Evolutionary conservation across 140 eudicot genomes (phyloP), one percentile per base, ranked within the genome.

Genomic region (Cichorium intybus): DNA sequence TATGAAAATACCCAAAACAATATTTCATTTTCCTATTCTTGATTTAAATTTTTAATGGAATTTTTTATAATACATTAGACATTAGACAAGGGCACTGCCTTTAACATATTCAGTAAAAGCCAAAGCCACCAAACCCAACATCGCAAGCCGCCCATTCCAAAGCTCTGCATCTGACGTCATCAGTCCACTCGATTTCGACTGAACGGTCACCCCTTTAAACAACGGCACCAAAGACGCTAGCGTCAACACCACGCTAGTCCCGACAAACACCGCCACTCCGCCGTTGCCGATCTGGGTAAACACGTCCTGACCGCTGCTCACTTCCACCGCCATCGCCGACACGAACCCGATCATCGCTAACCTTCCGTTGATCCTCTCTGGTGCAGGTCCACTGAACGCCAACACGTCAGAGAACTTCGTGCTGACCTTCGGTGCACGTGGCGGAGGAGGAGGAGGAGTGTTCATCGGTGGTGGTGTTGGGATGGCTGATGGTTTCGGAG

Each of bases 361-460:
- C 63, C 92, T 66, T 7, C 92, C 92, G 70, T 81, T 85, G 68
- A 85, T 85, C 50, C 87, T 72, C 60, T 85, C 92, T 12, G 87
- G 92, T 16, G 72, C 87, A 0, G 92, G 87, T n/a, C 92, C 92
- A 17, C 83, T 69, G 75, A 85, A 85, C 29, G 87, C 82, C 6
- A 85, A 26, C n/a, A 85, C 75, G 56, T 85, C 87, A 0, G 21
- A 26, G 22, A 85, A 81, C 4, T 68, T 69, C 6, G 87, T 85
- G 62, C 82, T 85, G 4, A 62, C 77, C 86, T 84, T 51, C 52
- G 64, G 47, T 8, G 69, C 8, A 24, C n/a, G 24, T 9, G 49
- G 81, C 76, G 49, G 49, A 1, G 49, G 49, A 43, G 49, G 49
- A 43, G 84, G 70, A 16, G 78, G 66, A 39, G 29, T 64, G 12